These are phyloP conservation scores for Zea mays DNA, from an alignment of 176 grass and related monocot species.

Conservation along the genomic window DNA sequence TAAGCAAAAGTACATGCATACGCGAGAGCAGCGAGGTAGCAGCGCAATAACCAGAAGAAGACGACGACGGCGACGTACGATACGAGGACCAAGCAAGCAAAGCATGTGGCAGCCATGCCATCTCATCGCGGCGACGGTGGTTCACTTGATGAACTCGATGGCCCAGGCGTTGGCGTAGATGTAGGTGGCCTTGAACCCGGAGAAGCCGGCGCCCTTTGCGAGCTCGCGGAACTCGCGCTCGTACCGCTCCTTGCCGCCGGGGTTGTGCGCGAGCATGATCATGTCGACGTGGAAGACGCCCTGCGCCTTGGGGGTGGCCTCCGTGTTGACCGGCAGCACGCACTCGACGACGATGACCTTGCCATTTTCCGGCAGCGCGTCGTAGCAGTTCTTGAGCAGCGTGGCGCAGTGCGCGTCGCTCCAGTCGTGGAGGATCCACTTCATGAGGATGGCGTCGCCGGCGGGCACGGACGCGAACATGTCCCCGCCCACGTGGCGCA, in stretches of 20 bases:
- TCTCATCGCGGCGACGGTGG: too few relatives aligned
- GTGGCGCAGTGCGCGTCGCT: conserved; percentile 75
- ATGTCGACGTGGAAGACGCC: conserved; percentile 78
- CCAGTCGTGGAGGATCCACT: conserved; percentile 99
- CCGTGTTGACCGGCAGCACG: conserved; percentile 60
- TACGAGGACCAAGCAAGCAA: too few relatives aligned
- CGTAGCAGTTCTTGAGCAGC: conserved; percentile 87
- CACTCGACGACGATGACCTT: conserved; percentile 88
- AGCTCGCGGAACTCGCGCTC: conserved; percentile 69
- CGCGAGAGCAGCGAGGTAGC: too few relatives aligned
- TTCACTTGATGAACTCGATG: conserved; percentile 84
- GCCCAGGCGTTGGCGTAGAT: conserved; percentile 61
- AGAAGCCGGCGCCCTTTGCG: conserved; percentile 60
- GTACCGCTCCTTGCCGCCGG: conserved; percentile 83
- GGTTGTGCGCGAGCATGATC: conserved; percentile 98
- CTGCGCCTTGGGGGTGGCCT: conserved; percentile 56
- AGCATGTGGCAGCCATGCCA: too few relatives aligned
- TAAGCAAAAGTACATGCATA: too few relatives aligned
- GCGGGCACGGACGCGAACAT: conserved; percentile 73
- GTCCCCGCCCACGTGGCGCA: conserved; percentile 77
- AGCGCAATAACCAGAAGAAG: too few relatives aligned
- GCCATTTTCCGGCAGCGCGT: conserved; percentile 65
- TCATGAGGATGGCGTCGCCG: conserved; percentile 91
- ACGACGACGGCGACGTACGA: too few relatives aligned
- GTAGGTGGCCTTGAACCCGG: conserved; percentile 50